A percentile compares a stretch with the other conserved stretches of the same genome.
Evolutionary conservation across 129 eudicot genomes (phyloP).

Genomic region (Erigeron canadensis): DNA sequence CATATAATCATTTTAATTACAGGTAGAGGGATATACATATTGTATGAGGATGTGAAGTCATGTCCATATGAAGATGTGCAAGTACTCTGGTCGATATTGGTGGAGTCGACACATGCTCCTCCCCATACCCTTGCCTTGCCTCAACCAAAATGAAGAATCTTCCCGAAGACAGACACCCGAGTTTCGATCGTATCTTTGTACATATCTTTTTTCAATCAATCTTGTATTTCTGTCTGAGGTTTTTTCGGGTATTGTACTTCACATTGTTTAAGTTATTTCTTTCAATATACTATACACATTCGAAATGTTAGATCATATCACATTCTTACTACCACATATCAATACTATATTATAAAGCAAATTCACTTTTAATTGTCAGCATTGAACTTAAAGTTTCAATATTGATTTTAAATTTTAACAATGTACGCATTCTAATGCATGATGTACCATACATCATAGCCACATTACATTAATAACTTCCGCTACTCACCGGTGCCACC

Average conservation of each 20-base stretch:
- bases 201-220: slow-evolving; percentile 33
- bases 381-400: too few relatives aligned
- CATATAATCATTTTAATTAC: slow-evolving; percentile 10
- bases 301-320: background rate
- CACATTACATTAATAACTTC: too few relatives aligned
- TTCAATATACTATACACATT: slow-evolving; percentile 18
- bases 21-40: slow-evolving; percentile 90
- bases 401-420: too few relatives aligned
- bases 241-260: slow-evolving; percentile 22
- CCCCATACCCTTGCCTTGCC: slow-evolving; percentile 65
- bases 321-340: background rate
- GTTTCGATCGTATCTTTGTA: slow-evolving; percentile 32
- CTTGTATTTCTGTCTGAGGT: slow-evolving; percentile 26
- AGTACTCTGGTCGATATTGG: slow-evolving; percentile 89
- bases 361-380: too few relatives aligned
- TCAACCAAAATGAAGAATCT: slow-evolving; percentile 36
- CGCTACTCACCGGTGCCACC: too few relatives aligned
- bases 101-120: slow-evolving; percentile 67
- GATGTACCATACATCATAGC: too few relatives aligned
- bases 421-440: too few relatives aligned
- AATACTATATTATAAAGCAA: background rate
- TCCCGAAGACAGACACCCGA: slow-evolving; percentile 6
- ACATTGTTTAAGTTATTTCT: slow-evolving; percentile 24
- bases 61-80: slow-evolving; percentile 95
- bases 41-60: slow-evolving; percentile 94